Base-by-base conservation (phyloP, 2,329 filamentous ascomycete species). In the Colletotrichum tropicicola region DNA sequence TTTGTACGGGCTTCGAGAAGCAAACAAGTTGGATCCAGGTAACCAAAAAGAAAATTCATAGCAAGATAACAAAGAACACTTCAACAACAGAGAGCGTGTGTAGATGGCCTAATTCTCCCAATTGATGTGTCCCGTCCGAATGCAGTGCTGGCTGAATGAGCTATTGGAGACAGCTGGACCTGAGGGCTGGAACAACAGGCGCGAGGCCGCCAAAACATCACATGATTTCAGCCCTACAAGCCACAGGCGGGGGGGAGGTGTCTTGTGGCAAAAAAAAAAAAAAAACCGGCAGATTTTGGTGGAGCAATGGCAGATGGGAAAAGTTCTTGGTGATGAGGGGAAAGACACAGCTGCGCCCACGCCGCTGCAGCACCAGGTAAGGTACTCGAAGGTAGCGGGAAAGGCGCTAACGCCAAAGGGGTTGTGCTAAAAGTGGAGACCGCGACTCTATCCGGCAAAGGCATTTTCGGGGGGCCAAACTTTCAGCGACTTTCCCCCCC, bases 181-280 rank as follows among this genome's bases (percentile, higher is more conserved):
- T 13, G 35, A 39, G 35, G 6, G 7, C 12, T 39, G 4, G 35
- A 39, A 6, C n/a, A 23, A 19, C 37, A 55, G n/a, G 51, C 25
- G 6, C 17, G 43, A 62, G 59, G 45, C 55, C 41, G 55, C 30
- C 54, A 45, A 1, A 3, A 21, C 21, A 21, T 65, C 61, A 65
- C 61, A 65, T 65, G 61, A 60, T 39, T 12, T 60, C 56, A 60
- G 61, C 61, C 56, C 61, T 49, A 60, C n/a, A 37, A 64, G 55
- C 45, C 48, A 59, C 23, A 8, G 59, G 59, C 59, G 25, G 45
- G 32, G 17, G 43, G 21, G 13, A 5, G 9, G 19, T 8, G 4
- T 4, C 23, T 32, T 13, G 30, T 21, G 15, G 35, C 7, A 17
- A 23, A 12, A 17, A 19, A 37, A 32, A n/a, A 45, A 17, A 10